These are phyloP conservation scores for Cladosporium velox DNA, from an alignment of 2,329 filamentous ascomycete genomes.

Conservation along the genomic window DNA sequence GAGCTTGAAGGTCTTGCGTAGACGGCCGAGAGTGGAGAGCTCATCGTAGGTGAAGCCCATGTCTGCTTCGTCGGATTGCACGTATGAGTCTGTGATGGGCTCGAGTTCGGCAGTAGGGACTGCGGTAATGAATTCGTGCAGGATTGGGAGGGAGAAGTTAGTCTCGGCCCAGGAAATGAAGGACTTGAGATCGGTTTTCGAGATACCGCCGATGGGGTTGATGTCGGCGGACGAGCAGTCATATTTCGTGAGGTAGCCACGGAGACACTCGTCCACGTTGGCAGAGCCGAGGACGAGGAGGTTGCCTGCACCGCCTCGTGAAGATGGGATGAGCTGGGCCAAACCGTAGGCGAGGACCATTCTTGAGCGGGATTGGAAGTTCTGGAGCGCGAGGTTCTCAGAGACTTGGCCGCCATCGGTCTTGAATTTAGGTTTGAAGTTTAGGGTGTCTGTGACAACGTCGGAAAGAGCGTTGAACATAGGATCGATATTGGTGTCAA, in stretches of 20 bases:
- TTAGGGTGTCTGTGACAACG: slow-evolving; percentile 59
- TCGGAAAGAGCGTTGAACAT: slow-evolving; percentile 62
- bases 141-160: slow-evolving; percentile 64
- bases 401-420: slow-evolving; percentile 61
- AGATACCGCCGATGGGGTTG: slow-evolving; percentile 65
- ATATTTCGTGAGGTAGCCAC: slow-evolving; percentile 71
- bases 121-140: slow-evolving; percentile 65
- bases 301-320: slow-evolving; percentile 59
- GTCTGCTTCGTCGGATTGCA: slow-evolving; percentile 59
- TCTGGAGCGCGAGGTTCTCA: slow-evolving; percentile 68
- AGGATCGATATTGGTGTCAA: slow-evolving; percentile 72
- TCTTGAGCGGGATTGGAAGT: slow-evolving; percentile 65
- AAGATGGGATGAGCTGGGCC: slow-evolving; percentile 63
- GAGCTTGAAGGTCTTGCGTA: slow-evolving; percentile 58
- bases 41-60: slow-evolving; percentile 58
- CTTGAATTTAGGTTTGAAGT: slow-evolving; percentile 63
- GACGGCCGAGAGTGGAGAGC: slow-evolving; percentile 53
- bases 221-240: slow-evolving; percentile 59
- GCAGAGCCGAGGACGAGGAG: slow-evolving; percentile 68
- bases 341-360: slow-evolving; percentile 69
- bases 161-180: slow-evolving; percentile 68
- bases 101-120: slow-evolving; percentile 55
- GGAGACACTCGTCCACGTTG: slow-evolving; percentile 63
- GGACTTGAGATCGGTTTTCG: slow-evolving; percentile 68
- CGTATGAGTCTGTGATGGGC: slow-evolving; percentile 65